A percentile compares a stretch with the other conserved stretches of the same genome.
phyloP scores from a whole-genome alignment of 176 grass and related monocot genomes.

The Chloris gayana region DNA sequence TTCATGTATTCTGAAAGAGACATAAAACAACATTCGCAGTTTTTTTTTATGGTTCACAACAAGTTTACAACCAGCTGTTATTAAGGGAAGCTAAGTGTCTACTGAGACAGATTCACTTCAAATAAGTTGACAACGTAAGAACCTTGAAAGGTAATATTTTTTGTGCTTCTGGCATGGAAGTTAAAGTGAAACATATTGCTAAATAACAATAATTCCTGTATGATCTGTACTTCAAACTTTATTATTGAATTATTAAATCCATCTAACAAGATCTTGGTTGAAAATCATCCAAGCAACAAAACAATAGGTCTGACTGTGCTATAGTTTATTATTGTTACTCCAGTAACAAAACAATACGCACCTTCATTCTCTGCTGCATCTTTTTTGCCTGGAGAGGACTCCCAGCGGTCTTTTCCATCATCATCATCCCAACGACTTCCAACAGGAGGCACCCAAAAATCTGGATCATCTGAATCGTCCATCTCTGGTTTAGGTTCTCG shows the following conservation, averaged over 20 bases:
- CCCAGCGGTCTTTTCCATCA: conserved; percentile 76
- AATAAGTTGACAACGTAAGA: neutral
- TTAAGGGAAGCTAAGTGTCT: neutral
- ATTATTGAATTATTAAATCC: neutral
- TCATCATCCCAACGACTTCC: conserved; percentile 85
- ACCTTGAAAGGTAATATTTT: neutral
- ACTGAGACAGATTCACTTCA: neutral
- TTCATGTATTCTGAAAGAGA: neutral
- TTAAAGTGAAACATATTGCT: neutral
- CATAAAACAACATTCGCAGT: neutral
- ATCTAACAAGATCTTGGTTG: conserved; percentile 3
- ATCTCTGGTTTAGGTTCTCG: conserved; percentile 47
- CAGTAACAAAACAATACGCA: conserved; percentile 21
- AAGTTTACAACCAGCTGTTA: neutral
- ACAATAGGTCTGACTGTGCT: conserved; percentile 17
- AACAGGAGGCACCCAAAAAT: conserved; percentile 82
- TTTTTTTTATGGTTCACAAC: neutral
- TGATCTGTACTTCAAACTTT: conserved; percentile 2
- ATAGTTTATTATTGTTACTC: too few relatives aligned
- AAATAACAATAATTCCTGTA: neutral
- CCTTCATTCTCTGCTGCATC: conserved; percentile 36
- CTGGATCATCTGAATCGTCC: conserved; percentile 55
- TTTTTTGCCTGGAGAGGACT: conserved; percentile 38
- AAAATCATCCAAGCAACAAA: neutral
- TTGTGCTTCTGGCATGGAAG: neutral